Evolutionary conservation across 495 filamentous ascomycete genomes (phyloP), one percentile per base, ranked within the genome.

Genomic region (Penicillium bovifimosum): DNA sequence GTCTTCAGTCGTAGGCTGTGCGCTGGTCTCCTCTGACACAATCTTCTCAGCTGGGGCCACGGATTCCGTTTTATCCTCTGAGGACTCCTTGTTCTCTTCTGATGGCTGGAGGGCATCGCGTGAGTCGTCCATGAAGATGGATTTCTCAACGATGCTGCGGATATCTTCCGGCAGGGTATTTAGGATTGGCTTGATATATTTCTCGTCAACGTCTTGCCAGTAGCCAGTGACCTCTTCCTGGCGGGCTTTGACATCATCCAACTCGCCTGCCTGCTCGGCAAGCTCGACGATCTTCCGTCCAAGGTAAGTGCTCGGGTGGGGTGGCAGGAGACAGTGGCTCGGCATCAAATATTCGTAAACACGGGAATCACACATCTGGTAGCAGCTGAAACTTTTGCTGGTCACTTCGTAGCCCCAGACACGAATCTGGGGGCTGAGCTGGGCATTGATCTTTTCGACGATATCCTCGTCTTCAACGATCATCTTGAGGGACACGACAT

Each of bases 331-430:
- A 47, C 84, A 86, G 65, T 96, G 86, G 24, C 86, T 90, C 8
- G 93, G 93, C 67, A 98, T 88, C 34, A 98, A 75, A 63, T 97
- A 98, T 64, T 98, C 93, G 69, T 98, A 98, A 67, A 90, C 88
- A 47, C 93, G 81, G 9, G 89, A 95, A 62, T 97, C 93, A 62
- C 91, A 96, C 35, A 88, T 76, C 59, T 93, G 85, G 65, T 98
- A 97, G 67, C 85, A 87, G 66, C 85, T 96, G 76, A 97, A 98
- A 47, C 83, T 77, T 48, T 86, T 87, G 58, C 81, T 89, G 1
- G 91, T 91, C 17, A 87, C 75, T 62, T 93, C 80, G 43, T 95
- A 85, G 7, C 88, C 93, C 93, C 93, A 98, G 9, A 98, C 80
- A 9, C 92, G 80, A 49, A 98, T 97, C 67, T 97, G 93, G 2